Evolutionary conservation across 2,329 filamentous ascomycete genomes (phyloP).

Genomic region (Trichoderma gracile): DNA sequence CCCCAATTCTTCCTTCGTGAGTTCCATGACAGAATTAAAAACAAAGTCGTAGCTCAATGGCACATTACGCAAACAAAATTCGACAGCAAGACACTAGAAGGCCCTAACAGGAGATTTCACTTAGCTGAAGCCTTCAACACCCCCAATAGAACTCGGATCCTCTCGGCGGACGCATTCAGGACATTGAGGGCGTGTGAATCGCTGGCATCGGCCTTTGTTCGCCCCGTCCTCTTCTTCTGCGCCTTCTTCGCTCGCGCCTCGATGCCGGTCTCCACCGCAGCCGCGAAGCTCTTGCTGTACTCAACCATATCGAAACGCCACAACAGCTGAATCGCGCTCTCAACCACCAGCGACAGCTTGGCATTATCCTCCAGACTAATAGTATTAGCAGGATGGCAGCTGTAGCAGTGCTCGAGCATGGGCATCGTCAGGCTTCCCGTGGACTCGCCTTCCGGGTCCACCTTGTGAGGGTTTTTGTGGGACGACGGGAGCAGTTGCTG

Average conservation of each 20-base stretch:
- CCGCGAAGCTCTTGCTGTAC: conserved; percentile 42
- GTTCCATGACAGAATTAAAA: not conserved
- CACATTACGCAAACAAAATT: not conserved
- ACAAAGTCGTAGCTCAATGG: not conserved
- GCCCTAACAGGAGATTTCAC: conserved; percentile 19
- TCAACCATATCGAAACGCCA: conserved; percentile 41
- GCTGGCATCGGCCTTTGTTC: conserved; percentile 36
- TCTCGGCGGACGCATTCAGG: conserved; percentile 47
- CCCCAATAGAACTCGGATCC: conserved; percentile 45
- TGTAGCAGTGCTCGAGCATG: conserved; percentile 60
- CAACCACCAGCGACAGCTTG: conserved; percentile 68
- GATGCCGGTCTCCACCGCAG: conserved; percentile 50
- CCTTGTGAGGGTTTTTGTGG: conserved; percentile 44
- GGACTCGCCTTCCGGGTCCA: conserved; percentile 41
- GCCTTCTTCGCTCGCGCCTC: conserved; percentile 51
- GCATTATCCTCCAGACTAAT: conserved; percentile 66
- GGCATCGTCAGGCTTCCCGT: conserved; percentile 44
- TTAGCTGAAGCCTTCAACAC: conserved; percentile 34
- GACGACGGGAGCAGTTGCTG: conserved; percentile 47
- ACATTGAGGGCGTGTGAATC: conserved; percentile 48
- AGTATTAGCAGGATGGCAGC: conserved; percentile 65
- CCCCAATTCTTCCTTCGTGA: not conserved
- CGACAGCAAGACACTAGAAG: not conserved
- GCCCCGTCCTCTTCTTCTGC: conserved; percentile 44
- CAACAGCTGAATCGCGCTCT: conserved; percentile 61